These are phyloP conservation scores for Fusarium foetens DNA, from an alignment of 2,329 filamentous ascomycete species.

Conservation along the genomic window DNA sequence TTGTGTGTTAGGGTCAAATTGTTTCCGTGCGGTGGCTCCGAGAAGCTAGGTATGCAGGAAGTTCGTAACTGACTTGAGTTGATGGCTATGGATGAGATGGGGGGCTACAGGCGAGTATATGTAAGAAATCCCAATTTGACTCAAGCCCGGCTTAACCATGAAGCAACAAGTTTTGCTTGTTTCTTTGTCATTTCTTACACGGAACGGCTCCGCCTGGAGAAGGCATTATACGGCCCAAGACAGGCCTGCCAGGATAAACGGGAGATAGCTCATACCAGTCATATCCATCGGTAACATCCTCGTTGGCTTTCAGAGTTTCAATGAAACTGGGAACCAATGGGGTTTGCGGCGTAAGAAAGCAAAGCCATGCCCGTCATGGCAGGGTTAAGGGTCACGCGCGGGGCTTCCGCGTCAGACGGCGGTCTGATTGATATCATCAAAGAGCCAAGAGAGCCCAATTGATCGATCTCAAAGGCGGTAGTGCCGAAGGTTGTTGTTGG, in stretches of 20 bases:
- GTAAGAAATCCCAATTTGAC: conserved; percentile 37
- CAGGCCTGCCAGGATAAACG: conserved; percentile 24
- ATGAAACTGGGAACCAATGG: conserved; percentile 32
- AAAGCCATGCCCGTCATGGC: conserved; percentile 34
- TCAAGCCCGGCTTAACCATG: conserved; percentile 38
- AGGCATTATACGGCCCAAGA: conserved; percentile 43
- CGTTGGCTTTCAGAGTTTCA: conserved; percentile 17
- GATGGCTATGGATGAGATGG: conserved; percentile 8
- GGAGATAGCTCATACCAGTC: conserved; percentile 6
- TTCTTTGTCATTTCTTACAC: conserved; percentile 34
- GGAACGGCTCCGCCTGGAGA: conserved; percentile 43
- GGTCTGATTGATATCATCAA: conserved; percentile 43
- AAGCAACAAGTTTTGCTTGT: conserved; percentile 20
- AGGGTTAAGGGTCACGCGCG: conserved; percentile 39
- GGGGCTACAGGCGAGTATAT: conserved; percentile 32
- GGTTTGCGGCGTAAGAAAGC: conserved; percentile 36
- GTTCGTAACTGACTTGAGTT: conserved; percentile 11
- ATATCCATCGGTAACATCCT: conserved; percentile 32
- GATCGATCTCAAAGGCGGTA: conserved; percentile 33
- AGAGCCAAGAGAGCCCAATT: conserved; percentile 26
- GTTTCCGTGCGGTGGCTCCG: conserved; percentile 17
- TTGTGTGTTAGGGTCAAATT: conserved; percentile 19
- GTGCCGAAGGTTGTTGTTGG: conserved; percentile 38
- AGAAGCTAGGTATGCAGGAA: conserved; percentile 24
- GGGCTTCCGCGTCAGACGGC: conserved; percentile 41